phyloP scores from a whole-genome alignment of 345 rosid species.

The Lepidium sativum region DNA sequence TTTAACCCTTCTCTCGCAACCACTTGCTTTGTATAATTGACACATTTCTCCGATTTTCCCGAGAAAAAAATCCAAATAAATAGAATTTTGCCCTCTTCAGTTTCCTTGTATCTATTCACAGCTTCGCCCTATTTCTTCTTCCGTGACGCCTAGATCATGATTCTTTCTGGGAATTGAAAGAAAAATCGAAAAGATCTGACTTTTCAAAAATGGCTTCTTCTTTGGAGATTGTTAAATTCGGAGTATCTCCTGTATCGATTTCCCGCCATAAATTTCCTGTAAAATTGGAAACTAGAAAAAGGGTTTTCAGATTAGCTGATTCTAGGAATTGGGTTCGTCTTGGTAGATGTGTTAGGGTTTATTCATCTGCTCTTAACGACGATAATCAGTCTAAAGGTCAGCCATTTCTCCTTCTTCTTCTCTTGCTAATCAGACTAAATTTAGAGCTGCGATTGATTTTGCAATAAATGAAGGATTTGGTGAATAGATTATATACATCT shows the following conservation, averaged over 20 bases:
- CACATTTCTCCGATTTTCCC: conserved; percentile 1
- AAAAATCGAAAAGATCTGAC: not conserved
- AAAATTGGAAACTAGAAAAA: conserved; percentile 29
- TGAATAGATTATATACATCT: no score
- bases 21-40: conserved; percentile 15
- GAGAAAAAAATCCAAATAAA: conserved; percentile 8
- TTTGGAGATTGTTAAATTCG: conserved; percentile 36
- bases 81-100: not conserved
- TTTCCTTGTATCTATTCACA: not conserved
- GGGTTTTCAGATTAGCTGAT: conserved; percentile 22
- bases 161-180: conserved; percentile 11
- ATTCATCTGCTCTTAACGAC: conserved; percentile 43
- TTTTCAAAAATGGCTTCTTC: conserved; percentile 10
- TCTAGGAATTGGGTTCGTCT: conserved; percentile 12
- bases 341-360: conserved; percentile 27
- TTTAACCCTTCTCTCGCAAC: conserved; percentile 21
- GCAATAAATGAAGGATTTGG: not conserved
- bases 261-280: conserved; percentile 36
- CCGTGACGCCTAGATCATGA: conserved; percentile 9
- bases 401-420: not conserved
- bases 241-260: conserved; percentile 39
- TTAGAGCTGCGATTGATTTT: not conserved
- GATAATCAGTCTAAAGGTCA: conserved; percentile 58
- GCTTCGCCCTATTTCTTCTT: not conserved
- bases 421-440: not conserved